Conservation (phyloP, 2,329 filamentous ascomycete genomes). For the Lachnellula cervina region DNA sequence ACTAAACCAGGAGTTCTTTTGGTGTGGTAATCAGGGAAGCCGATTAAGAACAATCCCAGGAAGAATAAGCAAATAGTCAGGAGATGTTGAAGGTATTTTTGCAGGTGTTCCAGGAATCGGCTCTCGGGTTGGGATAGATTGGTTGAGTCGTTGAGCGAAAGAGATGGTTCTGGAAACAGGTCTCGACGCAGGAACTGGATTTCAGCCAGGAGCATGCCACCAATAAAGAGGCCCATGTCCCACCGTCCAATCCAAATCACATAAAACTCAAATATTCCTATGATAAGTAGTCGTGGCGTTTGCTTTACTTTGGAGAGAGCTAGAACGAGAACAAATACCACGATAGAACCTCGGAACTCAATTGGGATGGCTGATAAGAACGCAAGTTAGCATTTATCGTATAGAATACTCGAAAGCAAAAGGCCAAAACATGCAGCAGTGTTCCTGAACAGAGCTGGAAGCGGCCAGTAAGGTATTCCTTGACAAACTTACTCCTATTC, state of each 20-base stretch:
- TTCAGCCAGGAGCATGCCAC: conserved; percentile 13
- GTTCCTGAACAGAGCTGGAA: neutral
- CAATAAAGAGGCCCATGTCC: conserved; percentile 17
- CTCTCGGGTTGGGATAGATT: neutral
- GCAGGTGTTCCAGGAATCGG: neutral
- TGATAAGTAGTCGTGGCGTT: conserved; percentile 1
- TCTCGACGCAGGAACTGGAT: conserved; percentile 2
- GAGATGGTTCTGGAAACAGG: neutral
- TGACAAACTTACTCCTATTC: neutral
- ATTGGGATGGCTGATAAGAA: conserved; percentile 15
- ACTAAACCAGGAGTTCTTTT: conserved; percentile 4
- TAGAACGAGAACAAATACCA: conserved; percentile 14
- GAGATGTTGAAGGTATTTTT: neutral
- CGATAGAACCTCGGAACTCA: conserved; percentile 19
- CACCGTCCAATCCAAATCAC: conserved; percentile 7
- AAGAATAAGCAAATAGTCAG: neutral
- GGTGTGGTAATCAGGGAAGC: conserved; percentile 2
- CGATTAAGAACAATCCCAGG: conserved; percentile 4
- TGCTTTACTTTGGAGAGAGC: conserved; percentile 8
- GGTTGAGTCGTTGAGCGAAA: neutral
- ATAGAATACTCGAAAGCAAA: neutral
- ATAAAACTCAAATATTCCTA: conserved; percentile 4
- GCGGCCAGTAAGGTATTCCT: neutral
- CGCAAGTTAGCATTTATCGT: conserved; percentile 6
- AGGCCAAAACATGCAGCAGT: neutral